A percentile compares a stretch with the other conserved stretches of the same genome.
Conservation (phyloP, 805 yeast species). For the Vanderwaltozyma polyspora region DNA sequence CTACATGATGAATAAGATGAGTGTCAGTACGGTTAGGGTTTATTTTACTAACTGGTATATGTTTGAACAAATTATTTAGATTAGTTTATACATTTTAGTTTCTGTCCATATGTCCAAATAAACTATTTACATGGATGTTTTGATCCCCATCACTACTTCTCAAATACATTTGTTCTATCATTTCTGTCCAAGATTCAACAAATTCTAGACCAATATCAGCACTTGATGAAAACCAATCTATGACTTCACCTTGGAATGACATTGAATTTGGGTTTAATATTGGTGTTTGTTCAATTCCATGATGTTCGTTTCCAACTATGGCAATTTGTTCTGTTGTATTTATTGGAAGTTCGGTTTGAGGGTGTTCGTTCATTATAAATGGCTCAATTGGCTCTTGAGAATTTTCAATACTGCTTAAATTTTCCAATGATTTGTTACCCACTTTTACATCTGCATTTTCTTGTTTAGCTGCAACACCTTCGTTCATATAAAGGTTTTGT, state of each 20-base stretch:
- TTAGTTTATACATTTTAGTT: too few species aligned
- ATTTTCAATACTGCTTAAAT: background rate
- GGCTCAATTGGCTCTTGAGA: background rate
- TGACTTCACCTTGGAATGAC: constrained; percentile 24
- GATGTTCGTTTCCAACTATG: background rate
- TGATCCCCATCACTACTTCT: constrained; percentile 1
- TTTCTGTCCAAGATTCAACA: constrained; percentile 72
- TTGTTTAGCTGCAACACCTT: too few species aligned
- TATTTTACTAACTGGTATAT: too few species aligned
- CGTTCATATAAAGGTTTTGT: background rate
- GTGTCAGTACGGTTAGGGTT: too few species aligned
- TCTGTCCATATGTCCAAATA: too few species aligned
- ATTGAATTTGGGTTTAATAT: background rate
- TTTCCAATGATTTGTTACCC: background rate
- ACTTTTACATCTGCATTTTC: background rate
- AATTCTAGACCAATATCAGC: constrained; percentile 44
- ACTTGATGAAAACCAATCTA: constrained; percentile 41
- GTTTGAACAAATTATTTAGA: too few species aligned
- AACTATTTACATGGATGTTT: too few species aligned
- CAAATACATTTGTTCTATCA: constrained; percentile 56
- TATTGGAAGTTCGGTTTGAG: background rate
- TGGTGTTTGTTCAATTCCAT: background rate
- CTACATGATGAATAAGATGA: too few species aligned
- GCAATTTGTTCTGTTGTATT: background rate
- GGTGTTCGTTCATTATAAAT: background rate